Conservation (phyloP, 2,329 filamentous ascomycete species). For the Exophiala spinifera region DNA sequence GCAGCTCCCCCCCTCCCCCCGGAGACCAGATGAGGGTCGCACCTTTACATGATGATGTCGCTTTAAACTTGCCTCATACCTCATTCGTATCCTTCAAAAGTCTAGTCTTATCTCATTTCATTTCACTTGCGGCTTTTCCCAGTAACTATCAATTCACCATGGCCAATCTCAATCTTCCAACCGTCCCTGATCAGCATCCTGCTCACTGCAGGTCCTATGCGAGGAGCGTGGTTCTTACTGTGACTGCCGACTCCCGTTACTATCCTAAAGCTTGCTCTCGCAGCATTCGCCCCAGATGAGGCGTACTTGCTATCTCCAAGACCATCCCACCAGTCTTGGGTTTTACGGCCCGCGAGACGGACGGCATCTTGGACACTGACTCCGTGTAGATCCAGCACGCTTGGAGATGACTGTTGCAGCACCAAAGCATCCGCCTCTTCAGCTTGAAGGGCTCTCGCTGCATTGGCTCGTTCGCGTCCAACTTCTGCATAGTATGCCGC, state of each 20-base stretch:
- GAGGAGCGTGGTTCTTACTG: constrained; percentile 70
- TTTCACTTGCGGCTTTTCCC: constrained; percentile 46
- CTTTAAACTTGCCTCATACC: no score
- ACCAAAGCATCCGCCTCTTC: constrained; percentile 69
- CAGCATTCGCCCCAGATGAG: constrained; percentile 41
- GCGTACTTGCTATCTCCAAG: constrained; percentile 63
- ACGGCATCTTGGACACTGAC: constrained; percentile 77
- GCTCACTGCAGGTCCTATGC: constrained; percentile 75
- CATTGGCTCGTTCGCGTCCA: constrained; percentile 61
- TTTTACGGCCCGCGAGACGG: constrained; percentile 67
- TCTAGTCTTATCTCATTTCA: no score
- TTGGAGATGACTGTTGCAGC: constrained; percentile 59
- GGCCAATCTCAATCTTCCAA: constrained; percentile 74
- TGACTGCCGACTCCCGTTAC: constrained; percentile 80
- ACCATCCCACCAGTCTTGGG: constrained; percentile 71
- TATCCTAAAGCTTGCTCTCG: constrained; percentile 63
- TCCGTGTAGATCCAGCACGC: constrained; percentile 75
- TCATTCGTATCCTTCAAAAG: no score
- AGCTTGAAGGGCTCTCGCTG: constrained; percentile 59
- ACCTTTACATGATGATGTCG: no score
- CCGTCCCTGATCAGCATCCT: constrained; percentile 72
- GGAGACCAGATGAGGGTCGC: no score
- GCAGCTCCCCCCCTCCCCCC: no score
- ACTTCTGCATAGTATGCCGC: constrained; percentile 73
- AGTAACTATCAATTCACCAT: constrained; percentile 67